Evolutionary conservation across 345 rosid genomes (phyloP).

Genomic region (Physaria fendleri): DNA sequence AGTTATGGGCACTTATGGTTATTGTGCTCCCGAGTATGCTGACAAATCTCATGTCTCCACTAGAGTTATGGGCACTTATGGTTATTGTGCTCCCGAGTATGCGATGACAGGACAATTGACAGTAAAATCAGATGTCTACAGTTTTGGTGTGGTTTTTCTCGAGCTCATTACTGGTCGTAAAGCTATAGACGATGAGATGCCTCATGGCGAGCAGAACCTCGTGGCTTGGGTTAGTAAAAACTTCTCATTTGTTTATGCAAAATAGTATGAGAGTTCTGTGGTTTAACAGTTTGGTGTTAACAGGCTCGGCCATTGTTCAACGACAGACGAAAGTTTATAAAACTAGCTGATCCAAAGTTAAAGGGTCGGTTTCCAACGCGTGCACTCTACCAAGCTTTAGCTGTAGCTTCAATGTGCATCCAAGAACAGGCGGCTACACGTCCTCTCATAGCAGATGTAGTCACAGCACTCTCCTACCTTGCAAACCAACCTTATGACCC

Average conservation of each 20-base stretch:
- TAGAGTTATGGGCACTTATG: slow-evolving; percentile 99
- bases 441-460: slow-evolving; percentile 90
- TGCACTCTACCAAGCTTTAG: slow-evolving; percentile 89
- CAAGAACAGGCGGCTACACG: slow-evolving; percentile 97
- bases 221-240: slow-evolving; percentile 77
- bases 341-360: slow-evolving; percentile 73
- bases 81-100: slow-evolving; percentile 98
- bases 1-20: too few species aligned
- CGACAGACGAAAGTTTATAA: slow-evolving; percentile 69
- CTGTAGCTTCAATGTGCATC: slow-evolving; percentile 96
- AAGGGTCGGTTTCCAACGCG: slow-evolving; percentile 82
- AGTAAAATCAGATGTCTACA: slow-evolving; percentile 89
- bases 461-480: slow-evolving; percentile 87
- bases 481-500: slow-evolving; percentile 83
- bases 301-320: slow-evolving; percentile 88
- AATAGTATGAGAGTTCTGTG: not conserved
- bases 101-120: slow-evolving; percentile 99
- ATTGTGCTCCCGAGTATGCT: slow-evolving; percentile 97
- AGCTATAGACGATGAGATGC: slow-evolving; percentile 77
- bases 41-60: slow-evolving; percentile 99
- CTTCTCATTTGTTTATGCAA: not conserved
- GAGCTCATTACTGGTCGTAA: slow-evolving; percentile 95
- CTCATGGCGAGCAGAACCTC: slow-evolving; percentile 95
- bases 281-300: slow-evolving; percentile 15
- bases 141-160: slow-evolving; percentile 90